Conservation (phyloP, 1,139 yeast genomes). For the Arxiozyma telluris region DNA sequence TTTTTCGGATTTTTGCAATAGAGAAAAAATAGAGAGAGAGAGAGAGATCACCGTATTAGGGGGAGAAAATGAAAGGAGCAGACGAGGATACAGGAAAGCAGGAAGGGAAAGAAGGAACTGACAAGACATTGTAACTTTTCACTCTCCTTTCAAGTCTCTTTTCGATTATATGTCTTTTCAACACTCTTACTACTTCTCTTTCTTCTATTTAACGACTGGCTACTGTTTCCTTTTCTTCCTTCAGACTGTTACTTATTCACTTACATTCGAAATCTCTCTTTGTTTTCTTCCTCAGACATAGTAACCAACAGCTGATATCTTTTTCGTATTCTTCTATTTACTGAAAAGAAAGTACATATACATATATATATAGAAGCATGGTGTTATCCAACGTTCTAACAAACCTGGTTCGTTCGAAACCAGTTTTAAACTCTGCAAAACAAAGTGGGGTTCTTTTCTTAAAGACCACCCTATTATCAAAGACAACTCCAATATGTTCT, state of each 20-base stretch:
- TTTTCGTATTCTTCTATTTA: neutral
- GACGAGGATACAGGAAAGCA: too few species aligned
- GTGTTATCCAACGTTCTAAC: neutral
- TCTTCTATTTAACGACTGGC: neutral
- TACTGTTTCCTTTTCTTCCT: too few species aligned
- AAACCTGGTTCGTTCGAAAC: constrained; percentile 1
- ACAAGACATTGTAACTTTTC: neutral
- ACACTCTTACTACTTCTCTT: neutral
- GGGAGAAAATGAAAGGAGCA: too few species aligned
- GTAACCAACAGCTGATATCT: neutral
- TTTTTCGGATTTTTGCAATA: neutral
- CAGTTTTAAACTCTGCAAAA: neutral
- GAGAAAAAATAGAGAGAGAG: neutral
- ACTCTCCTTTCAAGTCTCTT: neutral
- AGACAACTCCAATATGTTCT: neutral
- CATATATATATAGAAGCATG: neutral
- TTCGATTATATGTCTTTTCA: too few species aligned
- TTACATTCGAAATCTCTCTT: neutral
- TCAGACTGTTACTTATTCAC: too few species aligned
- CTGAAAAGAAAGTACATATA: too few species aligned
- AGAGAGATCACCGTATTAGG: too few species aligned
- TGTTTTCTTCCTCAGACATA: too few species aligned
- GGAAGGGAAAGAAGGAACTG: too few species aligned
- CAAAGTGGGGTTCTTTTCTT: neutral
- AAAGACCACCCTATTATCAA: neutral